These are phyloP conservation scores for Neurospora tetraspora DNA, from an alignment of 495 filamentous ascomycete species.

Conservation along the genomic window DNA sequence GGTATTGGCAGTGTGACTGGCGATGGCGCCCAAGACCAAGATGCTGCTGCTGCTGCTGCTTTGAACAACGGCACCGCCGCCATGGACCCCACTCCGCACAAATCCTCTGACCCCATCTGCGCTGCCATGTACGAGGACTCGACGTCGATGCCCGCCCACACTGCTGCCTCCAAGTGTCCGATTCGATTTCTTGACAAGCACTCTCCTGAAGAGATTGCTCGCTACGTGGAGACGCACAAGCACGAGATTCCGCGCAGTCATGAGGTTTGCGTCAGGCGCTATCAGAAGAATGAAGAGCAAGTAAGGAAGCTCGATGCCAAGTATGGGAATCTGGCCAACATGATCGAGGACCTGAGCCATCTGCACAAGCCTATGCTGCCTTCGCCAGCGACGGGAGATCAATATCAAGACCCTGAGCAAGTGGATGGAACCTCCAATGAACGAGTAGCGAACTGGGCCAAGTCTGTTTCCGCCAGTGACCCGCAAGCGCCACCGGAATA, in stretches of 20 bases:
- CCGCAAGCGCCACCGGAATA: slow-evolving; percentile 26
- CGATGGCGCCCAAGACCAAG: slow-evolving; percentile 17
- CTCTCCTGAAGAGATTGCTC: slow-evolving; percentile 80
- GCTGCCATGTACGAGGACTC: slow-evolving; percentile 47
- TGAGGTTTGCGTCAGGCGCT: slow-evolving; percentile 78
- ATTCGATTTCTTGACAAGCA: slow-evolving; percentile 85
- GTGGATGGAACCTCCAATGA: slow-evolving; percentile 44
- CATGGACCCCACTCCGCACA: slow-evolving; percentile 26
- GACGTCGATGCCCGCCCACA: slow-evolving; percentile 41
- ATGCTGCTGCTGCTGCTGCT: slow-evolving; percentile 8
- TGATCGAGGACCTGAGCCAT: slow-evolving; percentile 76
- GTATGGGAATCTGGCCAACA: slow-evolving; percentile 78
- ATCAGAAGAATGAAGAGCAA: slow-evolving; percentile 71
- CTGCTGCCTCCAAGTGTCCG: slow-evolving; percentile 57
- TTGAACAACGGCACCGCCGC: not conserved
- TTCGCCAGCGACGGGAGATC: slow-evolving; percentile 30
- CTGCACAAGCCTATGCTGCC: slow-evolving; percentile 79
- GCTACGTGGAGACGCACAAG: slow-evolving; percentile 85
- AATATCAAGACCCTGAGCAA: slow-evolving; percentile 31
- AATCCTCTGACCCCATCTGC: slow-evolving; percentile 49
- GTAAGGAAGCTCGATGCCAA: slow-evolving; percentile 82
- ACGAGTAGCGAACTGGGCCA: slow-evolving; percentile 72
- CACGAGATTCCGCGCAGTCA: slow-evolving; percentile 86
- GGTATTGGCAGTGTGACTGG: slow-evolving; percentile 2
- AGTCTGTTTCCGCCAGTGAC: slow-evolving; percentile 47